Conservation (phyloP, 2,329 filamentous ascomycete species). For the Fusarium nygamai region DNA sequence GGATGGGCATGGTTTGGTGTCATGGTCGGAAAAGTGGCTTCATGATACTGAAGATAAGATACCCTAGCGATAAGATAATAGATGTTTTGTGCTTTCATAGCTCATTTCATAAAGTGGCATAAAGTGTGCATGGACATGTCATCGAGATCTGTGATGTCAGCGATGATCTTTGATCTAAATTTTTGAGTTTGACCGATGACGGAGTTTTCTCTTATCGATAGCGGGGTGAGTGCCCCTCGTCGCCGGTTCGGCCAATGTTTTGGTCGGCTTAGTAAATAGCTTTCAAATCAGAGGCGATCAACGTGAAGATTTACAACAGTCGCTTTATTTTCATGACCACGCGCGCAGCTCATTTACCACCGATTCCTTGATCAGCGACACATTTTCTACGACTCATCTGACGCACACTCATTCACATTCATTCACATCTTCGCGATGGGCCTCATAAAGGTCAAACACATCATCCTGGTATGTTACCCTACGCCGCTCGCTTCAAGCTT, state of each 20-base stretch:
- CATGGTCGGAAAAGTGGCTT: constrained; percentile 24
- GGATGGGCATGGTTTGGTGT: background rate
- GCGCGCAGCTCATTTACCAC: too few relatives aligned
- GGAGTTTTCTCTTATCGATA: constrained; percentile 13
- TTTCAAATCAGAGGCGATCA: constrained; percentile 41
- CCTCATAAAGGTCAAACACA: constrained; percentile 73
- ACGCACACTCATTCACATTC: background rate
- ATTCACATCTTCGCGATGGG: constrained; percentile 42
- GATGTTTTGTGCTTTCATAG: background rate
- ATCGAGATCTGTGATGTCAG: background rate
- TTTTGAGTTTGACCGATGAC: constrained; percentile 10
- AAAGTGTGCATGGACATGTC: background rate
- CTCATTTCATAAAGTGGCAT: fast-evolving
- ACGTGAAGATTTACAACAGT: background rate
- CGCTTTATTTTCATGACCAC: background rate
- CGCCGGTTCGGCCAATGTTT: constrained; percentile 32
- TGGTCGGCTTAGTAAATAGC: constrained; percentile 41
- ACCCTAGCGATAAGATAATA: constrained; percentile 10
- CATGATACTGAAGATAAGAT: constrained; percentile 17
- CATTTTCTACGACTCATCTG: background rate
- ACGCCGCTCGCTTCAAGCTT: background rate
- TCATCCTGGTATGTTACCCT: constrained; percentile 70
- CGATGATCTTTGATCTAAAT: background rate
- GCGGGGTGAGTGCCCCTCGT: constrained; percentile 29
- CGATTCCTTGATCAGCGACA: fast-evolving